phyloP scores from a whole-genome alignment of 2,329 filamentous ascomycete genomes.

The Fusarium succisae region DNA sequence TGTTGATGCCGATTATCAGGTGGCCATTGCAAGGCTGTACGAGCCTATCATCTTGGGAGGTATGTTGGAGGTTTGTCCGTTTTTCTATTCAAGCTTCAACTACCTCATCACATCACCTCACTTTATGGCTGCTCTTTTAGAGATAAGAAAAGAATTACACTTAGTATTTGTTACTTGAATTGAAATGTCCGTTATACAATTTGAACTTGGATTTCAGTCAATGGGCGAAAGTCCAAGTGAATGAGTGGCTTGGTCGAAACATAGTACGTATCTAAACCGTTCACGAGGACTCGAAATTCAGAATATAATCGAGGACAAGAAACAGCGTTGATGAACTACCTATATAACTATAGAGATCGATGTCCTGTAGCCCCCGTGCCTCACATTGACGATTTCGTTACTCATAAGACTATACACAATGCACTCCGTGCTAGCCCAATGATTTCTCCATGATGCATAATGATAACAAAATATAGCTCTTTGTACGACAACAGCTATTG shows the following conservation, averaged over 20 bases:
- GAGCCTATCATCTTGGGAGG: background rate
- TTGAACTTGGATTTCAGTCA: background rate
- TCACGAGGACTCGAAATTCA: background rate
- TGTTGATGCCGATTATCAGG: background rate
- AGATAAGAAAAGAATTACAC: constrained; percentile 4
- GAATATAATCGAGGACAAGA: background rate
- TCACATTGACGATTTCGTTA: background rate
- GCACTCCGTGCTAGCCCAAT: background rate
- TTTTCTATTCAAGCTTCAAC: background rate
- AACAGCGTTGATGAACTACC: background rate
- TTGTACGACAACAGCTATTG: background rate
- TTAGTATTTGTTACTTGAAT: constrained; percentile 10
- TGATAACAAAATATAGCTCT: background rate
- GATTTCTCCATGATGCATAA: background rate
- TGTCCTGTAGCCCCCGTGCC: background rate
- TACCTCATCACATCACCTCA: background rate
- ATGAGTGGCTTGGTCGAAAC: background rate
- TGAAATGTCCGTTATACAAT: background rate
- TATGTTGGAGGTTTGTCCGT: background rate
- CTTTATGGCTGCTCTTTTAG: background rate
- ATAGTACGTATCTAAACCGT: background rate
- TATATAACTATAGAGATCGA: background rate
- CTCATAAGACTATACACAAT: background rate
- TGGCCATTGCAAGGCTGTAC: constrained; percentile 10
- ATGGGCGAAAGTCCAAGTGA: background rate